phyloP scores from a whole-genome alignment of 495 filamentous ascomycete species.

The Astrothelium macrocarpum region DNA sequence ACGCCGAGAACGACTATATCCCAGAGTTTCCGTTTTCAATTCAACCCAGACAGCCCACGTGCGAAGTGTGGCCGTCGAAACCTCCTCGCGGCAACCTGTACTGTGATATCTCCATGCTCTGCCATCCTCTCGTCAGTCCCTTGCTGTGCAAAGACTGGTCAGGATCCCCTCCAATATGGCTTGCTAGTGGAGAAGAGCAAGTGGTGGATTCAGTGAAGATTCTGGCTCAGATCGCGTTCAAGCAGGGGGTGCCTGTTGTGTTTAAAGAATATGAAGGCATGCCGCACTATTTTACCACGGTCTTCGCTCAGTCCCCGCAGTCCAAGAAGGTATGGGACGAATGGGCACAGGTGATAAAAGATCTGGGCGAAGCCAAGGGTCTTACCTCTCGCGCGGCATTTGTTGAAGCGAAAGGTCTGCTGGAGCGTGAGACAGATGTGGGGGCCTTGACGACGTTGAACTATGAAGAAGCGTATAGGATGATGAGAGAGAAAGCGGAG shows the following conservation, averaged over 20 bases:
- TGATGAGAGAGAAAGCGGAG: too few relatives aligned
- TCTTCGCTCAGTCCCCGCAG: background rate
- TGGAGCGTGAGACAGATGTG: too few relatives aligned
- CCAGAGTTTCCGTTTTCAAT: background rate
- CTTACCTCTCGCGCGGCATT: too few relatives aligned
- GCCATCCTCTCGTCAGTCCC: constrained; percentile 17
- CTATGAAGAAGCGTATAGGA: too few relatives aligned
- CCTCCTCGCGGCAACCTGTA: constrained; percentile 19
- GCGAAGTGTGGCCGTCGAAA: constrained; percentile 15
- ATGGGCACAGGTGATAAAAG: background rate
- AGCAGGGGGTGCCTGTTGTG: background rate
- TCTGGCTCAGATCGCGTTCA: background rate
- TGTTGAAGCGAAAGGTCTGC: too few relatives aligned
- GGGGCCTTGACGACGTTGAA: too few relatives aligned
- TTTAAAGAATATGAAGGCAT: background rate
- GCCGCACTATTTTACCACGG: background rate
- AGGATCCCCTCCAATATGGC: background rate
- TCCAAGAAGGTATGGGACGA: background rate
- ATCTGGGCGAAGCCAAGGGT: background rate
- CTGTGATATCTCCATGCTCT: constrained; percentile 12
- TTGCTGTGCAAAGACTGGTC: background rate
- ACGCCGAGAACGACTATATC: constrained; percentile 1
- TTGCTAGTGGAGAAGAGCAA: background rate
- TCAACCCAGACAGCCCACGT: constrained; percentile 7
- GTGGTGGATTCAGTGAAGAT: background rate